phyloP scores from a whole-genome alignment of 2,329 filamentous ascomycete genomes.

The Didymella exigua region DNA sequence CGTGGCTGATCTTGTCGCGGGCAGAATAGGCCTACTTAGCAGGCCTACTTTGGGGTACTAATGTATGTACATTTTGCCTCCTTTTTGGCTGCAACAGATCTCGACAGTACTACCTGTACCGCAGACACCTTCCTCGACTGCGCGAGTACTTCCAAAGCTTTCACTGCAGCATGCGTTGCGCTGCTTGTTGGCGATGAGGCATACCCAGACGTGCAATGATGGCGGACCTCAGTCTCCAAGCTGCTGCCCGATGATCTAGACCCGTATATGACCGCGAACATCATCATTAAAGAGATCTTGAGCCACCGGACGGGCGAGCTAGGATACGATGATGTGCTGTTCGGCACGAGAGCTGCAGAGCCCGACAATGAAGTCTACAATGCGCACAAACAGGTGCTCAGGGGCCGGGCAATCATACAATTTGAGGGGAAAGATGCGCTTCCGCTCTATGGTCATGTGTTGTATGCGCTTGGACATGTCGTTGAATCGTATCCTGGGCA shows the following conservation, averaged over 20 bases:
- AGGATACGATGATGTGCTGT: constrained; percentile 26
- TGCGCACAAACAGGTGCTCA: constrained; percentile 23
- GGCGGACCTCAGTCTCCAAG: constrained; percentile 55
- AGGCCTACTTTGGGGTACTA: too few species aligned
- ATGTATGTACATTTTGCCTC: too few species aligned
- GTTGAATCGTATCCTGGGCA: constrained; percentile 20
- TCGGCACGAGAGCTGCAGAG: constrained; percentile 9
- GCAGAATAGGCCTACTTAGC: too few species aligned
- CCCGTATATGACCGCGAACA: constrained; percentile 53
- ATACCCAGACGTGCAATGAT: constrained; percentile 53
- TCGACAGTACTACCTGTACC: constrained; percentile 28
- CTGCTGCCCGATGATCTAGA: constrained; percentile 61
- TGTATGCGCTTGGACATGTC: constrained; percentile 19
- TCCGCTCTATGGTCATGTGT: constrained; percentile 9
- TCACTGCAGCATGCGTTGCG: constrained; percentile 58
- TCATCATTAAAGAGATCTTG: constrained; percentile 62
- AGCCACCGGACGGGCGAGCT: constrained; percentile 60
- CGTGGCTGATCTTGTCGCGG: too few species aligned
- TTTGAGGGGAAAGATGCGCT: constrained; percentile 13
- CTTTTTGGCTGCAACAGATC: too few species aligned
- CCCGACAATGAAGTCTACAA: constrained; percentile 24
- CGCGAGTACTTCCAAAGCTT: constrained; percentile 63
- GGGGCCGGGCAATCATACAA: constrained; percentile 15
- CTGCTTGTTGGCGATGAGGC: constrained; percentile 55
- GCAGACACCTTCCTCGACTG: constrained; percentile 60